Percentiles rank a stretch among this genome's conserved stretches.
Conservation (phyloP, 345 rosid genomes). For the Brassica napus region Da-Ae NC_063437.1:14145001-14145500, state of each 20-base stretch:
- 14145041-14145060: too few species aligned
- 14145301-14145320: conserved; percentile 61
- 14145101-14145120: too few species aligned
- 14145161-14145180: conserved; percentile 71
- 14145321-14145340: conserved; percentile 40
- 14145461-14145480: conserved; percentile 7
- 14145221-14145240: neutral
- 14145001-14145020: too few species aligned
- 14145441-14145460: neutral
- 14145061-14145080: too few species aligned
- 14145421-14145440: neutral
- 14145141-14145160: conserved; percentile 61
- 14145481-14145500: conserved; percentile 14
- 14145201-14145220: conserved; percentile 41
- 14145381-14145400: conserved; percentile 6
- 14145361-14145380: conserved; percentile 24
- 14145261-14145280: neutral
- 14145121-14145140: neutral
- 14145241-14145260: neutral
- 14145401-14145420: neutral
- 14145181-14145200: conserved; percentile 71
- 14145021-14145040: too few species aligned
- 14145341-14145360: conserved; percentile 28
- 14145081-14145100: too few species aligned
- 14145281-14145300: neutral